These are phyloP conservation scores for Phytophthora pini DNA, from an alignment of 352 stramenopile genomes.

Conservation along the genomic window DNA sequence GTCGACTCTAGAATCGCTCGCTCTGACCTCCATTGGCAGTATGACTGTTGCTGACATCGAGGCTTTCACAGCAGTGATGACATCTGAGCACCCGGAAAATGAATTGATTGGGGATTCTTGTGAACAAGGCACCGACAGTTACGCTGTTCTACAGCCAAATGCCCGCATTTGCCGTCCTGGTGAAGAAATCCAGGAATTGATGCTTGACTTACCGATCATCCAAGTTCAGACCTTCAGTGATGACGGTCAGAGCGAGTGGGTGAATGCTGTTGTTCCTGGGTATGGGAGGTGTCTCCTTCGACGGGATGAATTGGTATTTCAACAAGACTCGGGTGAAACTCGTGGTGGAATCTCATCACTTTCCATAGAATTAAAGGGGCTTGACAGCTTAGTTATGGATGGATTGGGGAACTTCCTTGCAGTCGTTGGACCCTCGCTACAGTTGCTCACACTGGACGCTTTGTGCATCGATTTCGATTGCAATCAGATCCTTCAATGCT, in stretches of 20 bases:
- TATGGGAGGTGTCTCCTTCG: slow-evolving; percentile 12
- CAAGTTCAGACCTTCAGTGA: slow-evolving; percentile 13
- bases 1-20: neutral
- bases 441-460: slow-evolving; percentile 5
- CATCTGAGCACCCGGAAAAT: slow-evolving; percentile 12
- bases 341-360: slow-evolving; percentile 2
- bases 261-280: slow-evolving; percentile 11
- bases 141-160: neutral
- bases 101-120: neutral
- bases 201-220: neutral
- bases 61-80: slow-evolving; percentile 1
- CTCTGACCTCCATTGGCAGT: neutral
- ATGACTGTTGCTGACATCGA: slow-evolving; percentile 6
- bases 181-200: neutral
- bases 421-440: neutral
- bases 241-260: slow-evolving; percentile 13
- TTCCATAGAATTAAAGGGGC: slow-evolving; percentile 5
- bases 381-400: neutral
- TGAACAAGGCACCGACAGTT: neutral
- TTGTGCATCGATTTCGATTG: neutral
- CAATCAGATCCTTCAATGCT: slow-evolving; percentile 7
- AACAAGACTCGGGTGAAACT: neutral
- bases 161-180: neutral
- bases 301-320: slow-evolving; percentile 8
- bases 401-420: slow-evolving; percentile 1